Conservation (phyloP, 768 basidiomycete species). For the Termitomyces sp. region DNA sequence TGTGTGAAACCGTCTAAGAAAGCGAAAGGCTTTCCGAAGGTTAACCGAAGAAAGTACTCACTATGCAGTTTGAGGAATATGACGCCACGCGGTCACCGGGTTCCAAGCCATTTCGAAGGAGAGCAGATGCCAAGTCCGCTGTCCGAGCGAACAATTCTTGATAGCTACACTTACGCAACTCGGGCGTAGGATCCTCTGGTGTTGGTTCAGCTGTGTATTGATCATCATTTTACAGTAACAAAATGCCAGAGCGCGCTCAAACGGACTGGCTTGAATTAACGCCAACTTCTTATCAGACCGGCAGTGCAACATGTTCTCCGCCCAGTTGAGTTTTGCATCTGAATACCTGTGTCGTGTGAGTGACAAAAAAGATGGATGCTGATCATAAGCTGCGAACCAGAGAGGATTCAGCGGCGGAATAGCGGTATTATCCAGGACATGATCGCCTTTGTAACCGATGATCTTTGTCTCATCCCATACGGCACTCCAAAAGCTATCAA, state of each 20-base stretch:
- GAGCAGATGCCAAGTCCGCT: conserved; percentile 52
- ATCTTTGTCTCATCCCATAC: conserved; percentile 71
- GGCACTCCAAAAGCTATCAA: conserved; percentile 64
- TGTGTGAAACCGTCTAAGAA: background rate
- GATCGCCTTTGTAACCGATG: conserved; percentile 57
- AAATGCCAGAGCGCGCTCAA: conserved; percentile 11
- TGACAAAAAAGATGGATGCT: conserved; percentile 1
- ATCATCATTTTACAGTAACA: conserved; percentile 12
- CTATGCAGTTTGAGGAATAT: conserved; percentile 77
- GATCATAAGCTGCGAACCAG: conserved; percentile 45
- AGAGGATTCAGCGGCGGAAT: conserved; percentile 57
- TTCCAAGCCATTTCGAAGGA: conserved; percentile 46
- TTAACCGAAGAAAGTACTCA: conserved; percentile 30
- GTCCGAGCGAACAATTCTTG: conserved; percentile 55
- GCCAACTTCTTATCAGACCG: conserved; percentile 57
- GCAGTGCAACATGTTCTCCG: conserved; percentile 72
- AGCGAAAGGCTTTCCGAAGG: background rate
- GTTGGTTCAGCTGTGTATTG: conserved; percentile 57
- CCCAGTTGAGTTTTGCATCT: conserved; percentile 69
- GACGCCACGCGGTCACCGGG: conserved; percentile 73
- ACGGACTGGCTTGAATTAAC: conserved; percentile 67
- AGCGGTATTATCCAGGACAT: conserved; percentile 53
- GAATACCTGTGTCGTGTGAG: conserved; percentile 37
- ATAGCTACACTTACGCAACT: conserved; percentile 47
- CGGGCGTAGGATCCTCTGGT: conserved; percentile 38